A percentile compares a stretch with the other conserved stretches of the same genome.
phyloP scores from a whole-genome alignment of 805 yeast genomes.

The Debaryomyces tyrocola region DNA sequence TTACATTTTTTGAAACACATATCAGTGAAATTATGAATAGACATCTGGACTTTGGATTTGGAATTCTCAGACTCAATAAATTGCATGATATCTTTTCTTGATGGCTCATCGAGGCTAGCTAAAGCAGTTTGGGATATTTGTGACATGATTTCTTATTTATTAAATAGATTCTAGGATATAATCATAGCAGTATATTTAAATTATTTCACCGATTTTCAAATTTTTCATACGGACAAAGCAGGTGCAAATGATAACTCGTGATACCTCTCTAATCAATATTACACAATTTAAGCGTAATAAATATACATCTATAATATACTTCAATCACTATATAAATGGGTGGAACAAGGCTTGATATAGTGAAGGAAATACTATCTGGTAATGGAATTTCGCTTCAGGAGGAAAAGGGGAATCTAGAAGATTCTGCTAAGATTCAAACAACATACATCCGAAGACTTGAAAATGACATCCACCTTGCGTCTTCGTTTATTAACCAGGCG shows the following conservation, averaged over 20 bases:
- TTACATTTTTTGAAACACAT: slow-evolving; percentile 89
- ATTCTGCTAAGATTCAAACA: slow-evolving; percentile 2
- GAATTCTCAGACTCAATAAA: slow-evolving; percentile 83
- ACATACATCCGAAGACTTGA: slow-evolving; percentile 16
- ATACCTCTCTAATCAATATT: too few species aligned
- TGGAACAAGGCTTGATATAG: slow-evolving; percentile 4
- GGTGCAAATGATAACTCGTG: too few species aligned
- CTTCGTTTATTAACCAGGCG: slow-evolving; percentile 20
- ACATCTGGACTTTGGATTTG: slow-evolving; percentile 81
- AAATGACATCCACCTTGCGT: slow-evolving; percentile 18
- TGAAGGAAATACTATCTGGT: slow-evolving; percentile 2
- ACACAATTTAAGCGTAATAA: too few species aligned
- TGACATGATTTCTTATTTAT: slow-evolving; percentile 23
- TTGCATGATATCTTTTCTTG: slow-evolving; percentile 70
- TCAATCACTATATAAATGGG: background rate
- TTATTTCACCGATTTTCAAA: too few species aligned
- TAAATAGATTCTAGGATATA: too few species aligned
- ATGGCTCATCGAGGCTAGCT: slow-evolving; percentile 55
- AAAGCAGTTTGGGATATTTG: slow-evolving; percentile 34
- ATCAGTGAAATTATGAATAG: slow-evolving; percentile 86
- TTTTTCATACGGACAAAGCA: too few species aligned
- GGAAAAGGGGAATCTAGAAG: background rate
- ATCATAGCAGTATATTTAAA: too few species aligned
- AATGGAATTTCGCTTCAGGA: background rate
- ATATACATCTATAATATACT: too few species aligned